Conservation (phyloP, 2,329 filamentous ascomycete genomes). For the Hysterium pulicare region DNA sequence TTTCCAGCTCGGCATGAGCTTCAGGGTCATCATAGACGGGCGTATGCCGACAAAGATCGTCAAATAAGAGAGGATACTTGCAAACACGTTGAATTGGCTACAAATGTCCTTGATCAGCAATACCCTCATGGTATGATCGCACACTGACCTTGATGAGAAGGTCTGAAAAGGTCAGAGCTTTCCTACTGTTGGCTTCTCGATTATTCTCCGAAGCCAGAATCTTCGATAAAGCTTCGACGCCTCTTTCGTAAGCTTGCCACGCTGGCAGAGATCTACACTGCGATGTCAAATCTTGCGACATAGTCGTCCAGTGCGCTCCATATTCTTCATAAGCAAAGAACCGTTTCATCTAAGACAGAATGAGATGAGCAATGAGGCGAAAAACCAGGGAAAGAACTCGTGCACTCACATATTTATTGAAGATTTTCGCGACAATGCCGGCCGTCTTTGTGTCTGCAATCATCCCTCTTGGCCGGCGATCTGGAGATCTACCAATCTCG, state of each 20-base stretch:
- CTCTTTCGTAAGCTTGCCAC: slow-evolving; percentile 79
- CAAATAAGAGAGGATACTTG: slow-evolving; percentile 84
- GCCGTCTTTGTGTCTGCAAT: slow-evolving; percentile 53
- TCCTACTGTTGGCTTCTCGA: slow-evolving; percentile 61
- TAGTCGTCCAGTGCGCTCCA: slow-evolving; percentile 81
- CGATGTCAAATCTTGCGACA: slow-evolving; percentile 72
- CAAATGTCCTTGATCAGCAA: not conserved
- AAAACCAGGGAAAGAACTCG: too few species aligned
- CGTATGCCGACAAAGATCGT: slow-evolving; percentile 77
- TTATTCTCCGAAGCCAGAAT: slow-evolving; percentile 69
- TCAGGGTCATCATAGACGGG: slow-evolving; percentile 81
- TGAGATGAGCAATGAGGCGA: slow-evolving; percentile 19
- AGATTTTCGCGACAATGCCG: slow-evolving; percentile 52
- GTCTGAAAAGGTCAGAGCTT: slow-evolving; percentile 78
- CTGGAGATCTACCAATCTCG: slow-evolving; percentile 41
- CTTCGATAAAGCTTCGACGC: slow-evolving; percentile 77
- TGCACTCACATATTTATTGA: slow-evolving; percentile 49
- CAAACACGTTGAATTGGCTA: slow-evolving; percentile 90
- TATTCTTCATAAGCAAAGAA: slow-evolving; percentile 93
- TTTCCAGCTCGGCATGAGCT: slow-evolving; percentile 76
- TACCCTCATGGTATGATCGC: slow-evolving; percentile 3
- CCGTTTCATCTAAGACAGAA: slow-evolving; percentile 61
- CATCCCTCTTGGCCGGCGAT: slow-evolving; percentile 35
- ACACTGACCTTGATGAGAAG: slow-evolving; percentile 76
- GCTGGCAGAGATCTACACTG: slow-evolving; percentile 65